A percentile compares a stretch with the other conserved stretches of the same genome.
These are phyloP conservation scores for Angophora floribunda DNA, from an alignment of 345 rosid species.

Conservation along the genomic window DNA sequence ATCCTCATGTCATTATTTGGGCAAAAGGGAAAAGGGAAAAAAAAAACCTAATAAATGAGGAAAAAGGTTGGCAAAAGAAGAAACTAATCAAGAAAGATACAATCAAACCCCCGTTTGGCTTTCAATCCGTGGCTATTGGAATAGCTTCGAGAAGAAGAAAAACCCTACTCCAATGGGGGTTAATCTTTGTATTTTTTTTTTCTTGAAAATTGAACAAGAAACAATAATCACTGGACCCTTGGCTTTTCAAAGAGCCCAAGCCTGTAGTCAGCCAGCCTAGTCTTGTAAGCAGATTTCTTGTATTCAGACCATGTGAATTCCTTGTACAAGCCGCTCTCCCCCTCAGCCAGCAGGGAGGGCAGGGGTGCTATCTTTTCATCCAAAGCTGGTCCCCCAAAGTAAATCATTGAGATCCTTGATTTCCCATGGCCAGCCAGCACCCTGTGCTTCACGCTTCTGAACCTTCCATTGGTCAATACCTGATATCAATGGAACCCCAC, in stretches of 20 bases:
- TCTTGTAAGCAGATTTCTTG: slow-evolving; percentile 64
- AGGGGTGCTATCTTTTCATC: slow-evolving; percentile 52
- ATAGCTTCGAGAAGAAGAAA: background rate
- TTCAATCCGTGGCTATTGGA: background rate
- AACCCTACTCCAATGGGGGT: background rate
- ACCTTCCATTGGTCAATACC: slow-evolving; percentile 91
- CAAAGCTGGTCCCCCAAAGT: slow-evolving; percentile 75
- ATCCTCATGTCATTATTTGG: background rate
- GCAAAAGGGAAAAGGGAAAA: background rate
- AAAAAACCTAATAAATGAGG: background rate
- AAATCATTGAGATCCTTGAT: slow-evolving; percentile 84
- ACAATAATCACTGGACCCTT: background rate
- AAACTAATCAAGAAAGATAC: background rate
- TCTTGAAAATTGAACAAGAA: background rate
- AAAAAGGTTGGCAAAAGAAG: background rate
- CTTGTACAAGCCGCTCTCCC: slow-evolving; percentile 58
- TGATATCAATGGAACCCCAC: slow-evolving; percentile 9
- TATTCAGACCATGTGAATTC: slow-evolving; percentile 88
- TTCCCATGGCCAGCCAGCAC: slow-evolving; percentile 50
- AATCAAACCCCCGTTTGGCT: background rate
- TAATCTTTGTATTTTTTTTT: background rate
- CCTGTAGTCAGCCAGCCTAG: slow-evolving; percentile 71
- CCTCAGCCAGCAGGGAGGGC: slow-evolving; percentile 30
- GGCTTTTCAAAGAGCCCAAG: slow-evolving; percentile 58
- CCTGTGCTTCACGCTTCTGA: slow-evolving; percentile 83